Conservation (phyloP, 1,284 basidiomycete species). For the Pyrrhoderma noxium region DNA sequence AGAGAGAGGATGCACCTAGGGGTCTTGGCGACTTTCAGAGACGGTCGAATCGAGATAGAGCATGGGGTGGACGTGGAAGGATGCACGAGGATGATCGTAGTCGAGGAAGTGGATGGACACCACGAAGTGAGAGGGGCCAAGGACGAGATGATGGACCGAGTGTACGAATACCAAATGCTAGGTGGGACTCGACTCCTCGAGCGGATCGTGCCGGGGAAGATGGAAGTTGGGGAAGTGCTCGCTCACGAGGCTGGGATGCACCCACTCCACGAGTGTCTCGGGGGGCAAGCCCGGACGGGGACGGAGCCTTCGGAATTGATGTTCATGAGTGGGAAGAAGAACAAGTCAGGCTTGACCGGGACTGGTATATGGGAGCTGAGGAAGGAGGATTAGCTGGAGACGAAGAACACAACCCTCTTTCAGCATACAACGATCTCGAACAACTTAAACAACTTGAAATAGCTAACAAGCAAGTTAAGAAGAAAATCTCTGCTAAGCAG, state of each 20-base stretch:
- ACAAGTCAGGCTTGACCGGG: constrained; percentile 80
- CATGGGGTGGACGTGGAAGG: constrained; percentile 19
- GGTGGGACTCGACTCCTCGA: constrained; percentile 87
- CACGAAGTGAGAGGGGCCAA: constrained; percentile 50
- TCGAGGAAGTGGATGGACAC: constrained; percentile 42
- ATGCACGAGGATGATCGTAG: constrained; percentile 22
- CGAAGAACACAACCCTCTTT: constrained; percentile 87
- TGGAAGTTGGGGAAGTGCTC: constrained; percentile 45
- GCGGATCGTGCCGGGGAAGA: constrained; percentile 34
- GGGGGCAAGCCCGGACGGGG: constrained; percentile 58
- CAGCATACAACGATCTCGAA: constrained; percentile 83
- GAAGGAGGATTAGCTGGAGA: constrained; percentile 81
- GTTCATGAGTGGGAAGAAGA: constrained; percentile 93
- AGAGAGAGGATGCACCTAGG: constrained; percentile 46
- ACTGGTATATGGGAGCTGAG: constrained; percentile 91
- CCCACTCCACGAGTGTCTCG: constrained; percentile 70
- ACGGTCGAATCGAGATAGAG: constrained; percentile 55
- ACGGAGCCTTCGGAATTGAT: constrained; percentile 51
- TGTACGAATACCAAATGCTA: constrained; percentile 80
- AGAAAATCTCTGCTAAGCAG: constrained; percentile 84
- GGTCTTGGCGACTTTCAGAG: constrained; percentile 68
- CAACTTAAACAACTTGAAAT: constrained; percentile 71
- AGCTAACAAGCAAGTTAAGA: constrained; percentile 74
- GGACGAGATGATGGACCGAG: constrained; percentile 69
- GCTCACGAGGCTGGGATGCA: constrained; percentile 73